Conservation (phyloP, 2,329 filamentous ascomycete species). For the Fusarium tanahbumbuense region DNA sequence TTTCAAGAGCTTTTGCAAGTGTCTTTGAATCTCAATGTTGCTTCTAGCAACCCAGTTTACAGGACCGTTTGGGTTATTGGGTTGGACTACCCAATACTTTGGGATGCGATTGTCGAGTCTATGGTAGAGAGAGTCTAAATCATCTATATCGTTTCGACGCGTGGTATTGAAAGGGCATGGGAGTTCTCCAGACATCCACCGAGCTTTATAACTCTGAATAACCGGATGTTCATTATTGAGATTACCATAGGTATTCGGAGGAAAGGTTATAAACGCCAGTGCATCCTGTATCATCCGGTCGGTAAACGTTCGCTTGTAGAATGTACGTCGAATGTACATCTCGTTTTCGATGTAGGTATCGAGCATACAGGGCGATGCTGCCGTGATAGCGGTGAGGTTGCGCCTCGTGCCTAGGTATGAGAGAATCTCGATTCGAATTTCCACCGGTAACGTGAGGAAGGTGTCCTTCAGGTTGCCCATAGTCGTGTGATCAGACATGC, state of each 20-base stretch:
- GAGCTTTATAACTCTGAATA: neutral
- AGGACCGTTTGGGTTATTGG: too few species aligned
- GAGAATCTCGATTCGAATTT: neutral
- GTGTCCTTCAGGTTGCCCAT: neutral
- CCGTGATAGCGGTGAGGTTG: neutral
- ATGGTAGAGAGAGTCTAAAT: neutral
- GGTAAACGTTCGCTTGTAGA: neutral
- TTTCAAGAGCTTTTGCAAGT: neutral
- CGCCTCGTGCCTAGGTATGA: neutral
- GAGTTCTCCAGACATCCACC: neutral
- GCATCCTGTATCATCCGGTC: neutral
- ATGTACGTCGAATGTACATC: neutral
- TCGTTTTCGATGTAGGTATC: neutral
- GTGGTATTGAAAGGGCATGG: neutral
- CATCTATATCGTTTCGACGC: neutral
- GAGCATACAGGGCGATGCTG: neutral
- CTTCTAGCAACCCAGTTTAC: too few species aligned
- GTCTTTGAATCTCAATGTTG: neutral
- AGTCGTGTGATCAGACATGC: neutral
- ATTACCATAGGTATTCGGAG: neutral
- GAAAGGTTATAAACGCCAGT: neutral
- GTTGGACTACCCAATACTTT: neutral
- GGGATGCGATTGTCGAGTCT: neutral
- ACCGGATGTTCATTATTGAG: neutral
- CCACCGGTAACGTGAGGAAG: neutral